phyloP scores from a whole-genome alignment of 805 yeast species.

The Monosporozyma yasuniensis region DNA sequence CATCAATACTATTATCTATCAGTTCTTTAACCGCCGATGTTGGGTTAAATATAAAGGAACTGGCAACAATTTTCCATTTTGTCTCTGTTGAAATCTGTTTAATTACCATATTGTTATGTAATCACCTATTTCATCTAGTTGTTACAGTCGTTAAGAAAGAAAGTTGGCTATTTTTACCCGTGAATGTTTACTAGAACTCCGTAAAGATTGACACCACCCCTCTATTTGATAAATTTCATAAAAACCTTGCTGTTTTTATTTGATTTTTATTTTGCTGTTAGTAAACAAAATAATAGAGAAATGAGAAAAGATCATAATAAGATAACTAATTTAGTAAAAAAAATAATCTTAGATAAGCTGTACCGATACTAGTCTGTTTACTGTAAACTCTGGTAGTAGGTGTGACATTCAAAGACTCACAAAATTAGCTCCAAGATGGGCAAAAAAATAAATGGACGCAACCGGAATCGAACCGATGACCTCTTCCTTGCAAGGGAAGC shows the following conservation, averaged over 20 bases:
- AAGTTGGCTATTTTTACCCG: no score
- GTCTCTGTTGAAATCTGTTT: constrained; percentile 10
- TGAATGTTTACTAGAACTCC: no score
- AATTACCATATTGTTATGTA: constrained; percentile 12
- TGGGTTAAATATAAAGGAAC: constrained; percentile 31
- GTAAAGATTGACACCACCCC: not conserved
- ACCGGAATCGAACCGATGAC: constrained; percentile 74
- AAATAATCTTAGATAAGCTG: no score
- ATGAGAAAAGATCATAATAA: no score
- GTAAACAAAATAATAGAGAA: no score
- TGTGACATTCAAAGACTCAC: no score
- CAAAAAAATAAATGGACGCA: constrained; percentile 44
- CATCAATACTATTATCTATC: constrained; percentile 36
- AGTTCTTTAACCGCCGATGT: constrained; percentile 34
- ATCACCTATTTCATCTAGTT: not conserved
- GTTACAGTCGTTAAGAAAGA: no score
- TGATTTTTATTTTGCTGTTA: no score
- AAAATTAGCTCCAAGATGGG: not conserved
- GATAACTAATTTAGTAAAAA: no score
- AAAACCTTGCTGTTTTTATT: not conserved
- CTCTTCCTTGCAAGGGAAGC: constrained; percentile 71
- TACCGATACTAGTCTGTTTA: not conserved
- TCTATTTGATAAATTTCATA: not conserved
- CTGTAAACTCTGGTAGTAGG: no score
- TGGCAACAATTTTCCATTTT: constrained; percentile 14